phyloP scores from a whole-genome alignment of 352 stramenopile genomes.

The Globisporangium orthogonon region DNA sequence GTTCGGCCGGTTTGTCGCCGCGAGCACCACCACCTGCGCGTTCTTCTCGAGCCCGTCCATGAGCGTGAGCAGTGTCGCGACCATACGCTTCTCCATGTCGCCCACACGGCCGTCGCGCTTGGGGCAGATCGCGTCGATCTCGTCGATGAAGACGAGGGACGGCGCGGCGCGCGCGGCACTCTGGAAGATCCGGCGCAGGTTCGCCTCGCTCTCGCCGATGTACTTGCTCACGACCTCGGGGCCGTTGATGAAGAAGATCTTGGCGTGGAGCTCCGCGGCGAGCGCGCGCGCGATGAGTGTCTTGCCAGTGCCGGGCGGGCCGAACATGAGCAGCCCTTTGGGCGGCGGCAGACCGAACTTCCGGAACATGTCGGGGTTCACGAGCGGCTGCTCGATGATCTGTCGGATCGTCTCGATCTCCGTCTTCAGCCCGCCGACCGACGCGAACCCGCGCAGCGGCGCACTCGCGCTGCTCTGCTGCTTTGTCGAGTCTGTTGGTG shows the following conservation, averaged over 20 bases:
- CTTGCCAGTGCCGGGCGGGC: constrained; percentile 94
- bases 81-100: constrained; percentile 81
- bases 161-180: constrained; percentile 35
- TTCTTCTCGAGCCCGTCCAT: constrained; percentile 80
- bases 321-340: constrained; percentile 94
- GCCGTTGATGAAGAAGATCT: constrained; percentile 96
- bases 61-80: constrained; percentile 85
- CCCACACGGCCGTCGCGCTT: constrained; percentile 73
- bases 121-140: constrained; percentile 89
- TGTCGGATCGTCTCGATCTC: constrained; percentile 94
- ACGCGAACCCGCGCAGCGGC: constrained; percentile 48
- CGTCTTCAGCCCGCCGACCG: constrained; percentile 86
- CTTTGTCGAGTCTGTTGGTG: neutral
- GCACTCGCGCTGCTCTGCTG: neutral
- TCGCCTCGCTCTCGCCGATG: constrained; percentile 89
- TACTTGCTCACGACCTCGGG: constrained; percentile 95
- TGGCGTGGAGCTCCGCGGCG: constrained; percentile 87
- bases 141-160: constrained; percentile 84
- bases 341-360: constrained; percentile 93
- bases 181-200: constrained; percentile 66
- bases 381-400: constrained; percentile 94
- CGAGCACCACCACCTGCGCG: constrained; percentile 66
- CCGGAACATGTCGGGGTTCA: constrained; percentile 91
- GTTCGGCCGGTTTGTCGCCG: constrained; percentile 84
- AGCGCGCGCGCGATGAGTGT: constrained; percentile 93